Base-by-base conservation (phyloP, 257 asterid species). In the Verbena officinalis region DNA sequence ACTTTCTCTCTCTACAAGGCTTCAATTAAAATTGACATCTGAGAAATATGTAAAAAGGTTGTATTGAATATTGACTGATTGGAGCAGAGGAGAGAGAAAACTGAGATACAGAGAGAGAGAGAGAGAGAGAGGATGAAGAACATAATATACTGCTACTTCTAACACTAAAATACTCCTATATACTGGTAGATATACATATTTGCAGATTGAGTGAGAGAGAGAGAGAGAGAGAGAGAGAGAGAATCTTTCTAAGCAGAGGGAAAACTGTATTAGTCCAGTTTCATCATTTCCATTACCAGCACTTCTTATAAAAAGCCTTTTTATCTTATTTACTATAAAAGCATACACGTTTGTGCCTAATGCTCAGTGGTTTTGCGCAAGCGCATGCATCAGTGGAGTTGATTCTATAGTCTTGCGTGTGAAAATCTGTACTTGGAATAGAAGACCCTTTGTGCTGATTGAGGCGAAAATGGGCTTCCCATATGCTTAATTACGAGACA, bases 51-150 rank as follows among this genome's bases (percentile, higher is more conserved):
- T 66, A 20, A 72, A 67, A 70, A 69, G 73, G 68, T 63, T 30
- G 62, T 46, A 65, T 72, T 70, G 57, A 67, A 65, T 62, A 67
- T 73, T 67, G 77, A 65, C 72, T 79, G 74, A 64, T 67, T 61
- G 57, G 65, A 54, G 63, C 69, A 50, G 55, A 11, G 55, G 68
- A 64, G 50, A 57, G 58, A 77, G 64, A 77, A 45, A 55, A 51
- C 60, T 46, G 17, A 66, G n/a, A 40, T 19, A 63, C 50, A 27
- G 42, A 56, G 19, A 36, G 55, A 31, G 62, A 36, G 55, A 56
- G 24, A 56, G 40, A 36, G 40, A 36, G 55, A 31, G 62, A 36
- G 55, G 49, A 17, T 48, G 40, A 36, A 9, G 40, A 3, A 22
- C 57, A 20, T 24, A 34, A 46, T 50, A 59, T 38, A 67, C 67